These are phyloP conservation scores for Colletotrichum tropicale DNA, from an alignment of 2,329 filamentous ascomycete species.

Conservation along the genomic window DNA sequence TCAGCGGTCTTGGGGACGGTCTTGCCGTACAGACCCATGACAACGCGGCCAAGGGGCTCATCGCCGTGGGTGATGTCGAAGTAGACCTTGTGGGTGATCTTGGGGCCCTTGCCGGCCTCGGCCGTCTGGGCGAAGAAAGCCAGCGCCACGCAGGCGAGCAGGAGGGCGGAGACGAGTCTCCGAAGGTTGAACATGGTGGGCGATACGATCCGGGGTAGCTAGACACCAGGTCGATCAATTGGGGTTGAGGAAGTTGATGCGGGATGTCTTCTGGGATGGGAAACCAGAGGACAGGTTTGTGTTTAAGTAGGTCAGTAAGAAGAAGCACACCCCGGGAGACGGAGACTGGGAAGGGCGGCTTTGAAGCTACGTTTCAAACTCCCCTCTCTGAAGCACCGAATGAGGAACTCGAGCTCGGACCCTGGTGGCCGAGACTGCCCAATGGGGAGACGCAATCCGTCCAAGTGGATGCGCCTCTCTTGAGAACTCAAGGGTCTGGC, in stretches of 20 bases:
- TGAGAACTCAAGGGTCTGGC: neutral
- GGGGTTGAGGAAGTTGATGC: conserved; percentile 1
- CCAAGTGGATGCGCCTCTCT: neutral
- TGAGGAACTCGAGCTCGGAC: conserved; percentile 16
- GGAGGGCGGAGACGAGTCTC: conserved; percentile 72
- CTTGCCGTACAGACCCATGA: conserved; percentile 86
- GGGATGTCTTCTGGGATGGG: neutral
- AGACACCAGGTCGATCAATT: conserved; percentile 13
- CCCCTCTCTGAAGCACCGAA: conserved; percentile 20
- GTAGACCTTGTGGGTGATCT: conserved; percentile 95
- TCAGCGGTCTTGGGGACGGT: conserved; percentile 78
- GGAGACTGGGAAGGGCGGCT: neutral
- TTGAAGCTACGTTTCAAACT: conserved; percentile 20
- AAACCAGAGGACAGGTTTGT: neutral
- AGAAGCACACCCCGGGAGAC: neutral
- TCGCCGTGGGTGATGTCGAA: conserved; percentile 84
- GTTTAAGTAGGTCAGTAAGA: conserved; percentile 3
- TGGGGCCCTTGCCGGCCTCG: conserved; percentile 82
- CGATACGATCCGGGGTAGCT: neutral
- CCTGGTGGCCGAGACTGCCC: conserved; percentile 13
- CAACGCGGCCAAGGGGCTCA: conserved; percentile 73
- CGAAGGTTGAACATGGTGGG: conserved; percentile 76
- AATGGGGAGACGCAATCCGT: conserved; percentile 13
- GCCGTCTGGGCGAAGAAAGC: conserved; percentile 77
- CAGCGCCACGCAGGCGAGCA: conserved; percentile 77